Evolutionary conservation across 768 basidiomycete genomes (phyloP).

Genomic region (Coprinopsis marcescibilis): DNA sequence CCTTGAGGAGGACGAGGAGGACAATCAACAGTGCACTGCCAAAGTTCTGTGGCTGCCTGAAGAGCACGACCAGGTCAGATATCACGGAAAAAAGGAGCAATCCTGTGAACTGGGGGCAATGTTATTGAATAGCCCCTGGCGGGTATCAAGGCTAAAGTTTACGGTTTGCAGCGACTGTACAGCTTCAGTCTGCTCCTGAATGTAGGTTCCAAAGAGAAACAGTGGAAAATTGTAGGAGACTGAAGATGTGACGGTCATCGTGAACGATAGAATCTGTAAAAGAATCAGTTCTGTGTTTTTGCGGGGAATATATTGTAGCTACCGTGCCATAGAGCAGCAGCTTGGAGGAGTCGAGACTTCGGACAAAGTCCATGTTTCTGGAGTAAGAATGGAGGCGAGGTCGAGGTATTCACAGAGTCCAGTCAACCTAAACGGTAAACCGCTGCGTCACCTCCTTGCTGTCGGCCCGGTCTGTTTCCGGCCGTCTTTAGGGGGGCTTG

Average conservation of each 20-base stretch:
- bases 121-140: slow-evolving; percentile 5
- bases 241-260: slow-evolving; percentile 46
- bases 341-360: slow-evolving; percentile 66
- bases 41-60: slow-evolving; percentile 46
- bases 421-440: too few relatives aligned
- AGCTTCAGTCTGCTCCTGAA: slow-evolving; percentile 63
- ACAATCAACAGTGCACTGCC: slow-evolving; percentile 52
- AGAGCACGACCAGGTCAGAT: slow-evolving; percentile 70
- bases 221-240: slow-evolving; percentile 80
- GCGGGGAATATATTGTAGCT: slow-evolving; percentile 15
- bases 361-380: slow-evolving; percentile 55
- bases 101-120: slow-evolving; percentile 49
- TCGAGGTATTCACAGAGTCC: too few relatives aligned
- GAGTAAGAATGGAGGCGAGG: too few relatives aligned
- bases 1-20: slow-evolving; percentile 56
- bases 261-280: slow-evolving; percentile 54
- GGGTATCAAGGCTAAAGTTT: slow-evolving; percentile 14
- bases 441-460: too few relatives aligned
- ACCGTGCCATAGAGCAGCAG: slow-evolving; percentile 63
- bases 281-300: not conserved
- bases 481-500: too few relatives aligned
- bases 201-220: slow-evolving; percentile 72
- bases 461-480: too few relatives aligned
- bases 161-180: slow-evolving; percentile 62
- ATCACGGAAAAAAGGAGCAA: slow-evolving; percentile 55